A percentile compares a stretch with the other conserved stretches of the same genome.
Conservation (phyloP, 1,139 yeast genomes). For the Eremothecium sinecaudum region DNA sequence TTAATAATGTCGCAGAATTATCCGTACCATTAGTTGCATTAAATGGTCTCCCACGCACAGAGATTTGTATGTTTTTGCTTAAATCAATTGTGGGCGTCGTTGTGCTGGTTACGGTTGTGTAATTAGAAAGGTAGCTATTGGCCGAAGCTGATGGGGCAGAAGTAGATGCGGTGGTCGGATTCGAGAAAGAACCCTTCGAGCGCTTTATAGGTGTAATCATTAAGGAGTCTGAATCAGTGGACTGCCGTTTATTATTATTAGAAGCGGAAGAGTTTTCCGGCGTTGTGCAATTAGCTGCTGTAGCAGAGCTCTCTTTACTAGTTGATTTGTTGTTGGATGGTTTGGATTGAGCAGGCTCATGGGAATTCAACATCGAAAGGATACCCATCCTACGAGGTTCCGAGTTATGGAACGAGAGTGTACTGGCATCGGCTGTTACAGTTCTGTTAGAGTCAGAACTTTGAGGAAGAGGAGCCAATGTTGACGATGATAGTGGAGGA, state of each 20-base stretch:
- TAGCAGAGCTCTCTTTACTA: background rate
- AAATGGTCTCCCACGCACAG: constrained; percentile 10
- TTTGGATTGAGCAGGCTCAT: constrained; percentile 8
- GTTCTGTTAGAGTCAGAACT: constrained; percentile 7
- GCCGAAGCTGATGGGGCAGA: constrained; percentile 1
- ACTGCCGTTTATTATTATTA: background rate
- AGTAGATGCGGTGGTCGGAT: background rate
- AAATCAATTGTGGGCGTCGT: constrained; percentile 1
- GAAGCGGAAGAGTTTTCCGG: background rate
- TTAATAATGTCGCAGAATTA: constrained; percentile 15
- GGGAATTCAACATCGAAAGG: constrained; percentile 20
- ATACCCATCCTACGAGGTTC: constrained; percentile 19
- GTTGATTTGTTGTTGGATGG: background rate
- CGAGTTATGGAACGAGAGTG: constrained; percentile 1
- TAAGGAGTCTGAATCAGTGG: background rate
- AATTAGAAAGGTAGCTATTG: background rate
- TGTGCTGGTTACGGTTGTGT: constrained; percentile 2
- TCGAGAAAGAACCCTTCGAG: constrained; percentile 1
- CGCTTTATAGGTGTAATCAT: constrained; percentile 4
- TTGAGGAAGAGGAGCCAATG: constrained; percentile 6
- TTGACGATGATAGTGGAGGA: constrained; percentile 7
- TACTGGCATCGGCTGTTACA: constrained; percentile 4
- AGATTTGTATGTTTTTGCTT: constrained; percentile 2
- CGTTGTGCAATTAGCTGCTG: too few relatives aligned
- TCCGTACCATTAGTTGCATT: constrained; percentile 11